phyloP scores from a whole-genome alignment of 345 rosid species.

The Cardiospermum halicacabum region DNA sequence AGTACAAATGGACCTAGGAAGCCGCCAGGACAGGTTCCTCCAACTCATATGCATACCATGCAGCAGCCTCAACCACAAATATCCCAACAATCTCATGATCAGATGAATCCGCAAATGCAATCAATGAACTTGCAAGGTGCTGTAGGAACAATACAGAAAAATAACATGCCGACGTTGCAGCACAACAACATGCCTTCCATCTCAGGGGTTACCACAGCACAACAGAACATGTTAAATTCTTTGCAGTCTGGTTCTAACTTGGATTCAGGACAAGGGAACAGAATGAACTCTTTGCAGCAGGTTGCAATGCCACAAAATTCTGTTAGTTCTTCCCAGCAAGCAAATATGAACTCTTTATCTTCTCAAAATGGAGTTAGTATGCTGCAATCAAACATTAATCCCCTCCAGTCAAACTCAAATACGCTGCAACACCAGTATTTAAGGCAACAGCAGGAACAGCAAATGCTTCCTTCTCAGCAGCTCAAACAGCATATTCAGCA shows the following conservation, averaged over 20 bases:
- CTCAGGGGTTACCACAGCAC: slow-evolving; percentile 60
- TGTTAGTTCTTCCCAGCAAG: slow-evolving; percentile 51
- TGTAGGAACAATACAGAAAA: slow-evolving; percentile 52
- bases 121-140: slow-evolving; percentile 61
- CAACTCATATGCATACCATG: no score
- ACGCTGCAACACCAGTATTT: slow-evolving; percentile 74
- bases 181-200: slow-evolving; percentile 63
- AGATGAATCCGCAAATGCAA: slow-evolving; percentile 64
- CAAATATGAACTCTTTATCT: slow-evolving; percentile 47
- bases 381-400: slow-evolving; percentile 53
- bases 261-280: slow-evolving; percentile 74
- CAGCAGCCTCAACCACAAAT: slow-evolving; percentile 60
- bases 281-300: slow-evolving; percentile 58
- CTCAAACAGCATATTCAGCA: no score
- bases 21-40: no score
- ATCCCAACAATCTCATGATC: slow-evolving; percentile 62
- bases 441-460: slow-evolving; percentile 74
- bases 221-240: slow-evolving; percentile 59
- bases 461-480: slow-evolving; percentile 56
- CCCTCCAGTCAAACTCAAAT: slow-evolving; percentile 60
- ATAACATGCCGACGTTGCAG: slow-evolving; percentile 56
- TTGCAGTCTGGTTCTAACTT: slow-evolving; percentile 49
- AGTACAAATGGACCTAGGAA: slow-evolving; percentile 54
- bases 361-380: slow-evolving; percentile 58
- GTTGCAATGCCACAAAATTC: slow-evolving; percentile 62